Evolutionary conservation across 352 stramenopile species (phyloP).

Genomic region (Phytopythium vexans): DNA sequence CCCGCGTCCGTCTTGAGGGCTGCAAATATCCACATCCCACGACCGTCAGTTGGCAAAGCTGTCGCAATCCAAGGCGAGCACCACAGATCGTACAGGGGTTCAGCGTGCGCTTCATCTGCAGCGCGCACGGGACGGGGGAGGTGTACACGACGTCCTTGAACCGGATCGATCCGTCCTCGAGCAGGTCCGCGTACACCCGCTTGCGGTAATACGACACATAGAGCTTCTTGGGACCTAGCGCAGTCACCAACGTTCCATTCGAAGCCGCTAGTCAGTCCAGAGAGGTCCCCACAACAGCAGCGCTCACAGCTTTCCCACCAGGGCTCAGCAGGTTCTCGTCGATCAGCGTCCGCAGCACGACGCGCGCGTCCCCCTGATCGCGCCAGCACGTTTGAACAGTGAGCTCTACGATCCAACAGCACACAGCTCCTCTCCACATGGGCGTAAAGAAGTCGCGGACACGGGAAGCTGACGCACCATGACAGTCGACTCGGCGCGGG

Average conservation of each 20-base stretch:
- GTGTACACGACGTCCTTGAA: constrained; percentile 80
- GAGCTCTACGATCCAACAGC: too few species aligned
- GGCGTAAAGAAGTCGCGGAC: too few species aligned
- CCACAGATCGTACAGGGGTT: constrained; percentile 49
- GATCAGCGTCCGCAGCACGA: constrained; percentile 63
- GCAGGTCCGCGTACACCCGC: constrained; percentile 69
- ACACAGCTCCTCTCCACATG: too few species aligned
- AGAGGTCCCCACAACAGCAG: not conserved
- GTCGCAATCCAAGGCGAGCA: not conserved
- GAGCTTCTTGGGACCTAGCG: constrained; percentile 57
- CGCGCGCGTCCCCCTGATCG: constrained; percentile 56
- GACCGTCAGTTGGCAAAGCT: too few species aligned
- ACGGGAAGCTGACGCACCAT: too few species aligned
- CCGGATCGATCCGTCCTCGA: constrained; percentile 71
- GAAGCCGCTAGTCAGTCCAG: not conserved
- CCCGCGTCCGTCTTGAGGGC: constrained; percentile 74
- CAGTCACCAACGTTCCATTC: not conserved
- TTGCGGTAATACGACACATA: constrained; percentile 85
- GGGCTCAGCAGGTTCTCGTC: constrained; percentile 61
- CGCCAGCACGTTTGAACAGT: too few species aligned
- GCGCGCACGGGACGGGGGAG: constrained; percentile 59
- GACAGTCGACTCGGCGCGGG: too few species aligned
- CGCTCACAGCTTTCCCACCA: constrained; percentile 16
- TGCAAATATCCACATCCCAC: constrained; percentile 5
- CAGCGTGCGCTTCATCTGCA: constrained; percentile 81